Evolutionary conservation across 305 asterid species (phyloP), one percentile per base, ranked within the genome.

Genomic region (Rubia peregrina): DNA sequence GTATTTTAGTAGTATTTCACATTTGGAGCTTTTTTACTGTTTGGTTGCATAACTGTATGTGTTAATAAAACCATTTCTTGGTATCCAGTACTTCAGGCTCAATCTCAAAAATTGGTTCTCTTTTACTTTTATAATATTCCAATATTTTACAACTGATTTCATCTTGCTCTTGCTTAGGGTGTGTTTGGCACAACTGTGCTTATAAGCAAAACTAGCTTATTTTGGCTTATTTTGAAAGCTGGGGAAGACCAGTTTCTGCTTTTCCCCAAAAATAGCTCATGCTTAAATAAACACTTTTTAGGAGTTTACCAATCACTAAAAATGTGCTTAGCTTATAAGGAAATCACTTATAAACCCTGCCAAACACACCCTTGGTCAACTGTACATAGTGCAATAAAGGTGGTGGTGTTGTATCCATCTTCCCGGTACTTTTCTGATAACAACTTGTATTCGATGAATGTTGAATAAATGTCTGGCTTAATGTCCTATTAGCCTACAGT

Each of bases 381-480:
- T 17, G 7, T 49, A 49, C 57, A 12, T 12, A 49, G 17, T 24
- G 36, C 0, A 12, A 22, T 24, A 22, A 57, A 22, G 63, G 16
- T 57, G 36, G 30, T 57, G 16, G 24, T 11, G 19, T 2, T 21
- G 16, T 66, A 66, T 67, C 9, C n/a, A 19, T 42, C 21, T 43
- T 11, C 21, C 26, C 42, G 14, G 30, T 22, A 43, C 11, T 19
- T 5, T 19, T 61, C n/a, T 61, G 65, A 61, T 7, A 9, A 14
- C 7, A 21, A 24, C 36, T 30, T 61, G 21, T 24, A 61, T 41
- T n/a, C 69, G 17, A 65, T 65, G 69, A 65, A 65, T 43, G 48
- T 17, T 16, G 26, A 40, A 24, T 40, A 64, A 63, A 38, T 63
- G 21, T 63, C 30, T 38, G 16, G 68, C 46, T 38, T 41, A 10